Evolutionary conservation across 2,329 filamentous ascomycete species (phyloP), one percentile per base, ranked within the genome.

Genomic region (Fonsecaea pedrosoi): DNA sequence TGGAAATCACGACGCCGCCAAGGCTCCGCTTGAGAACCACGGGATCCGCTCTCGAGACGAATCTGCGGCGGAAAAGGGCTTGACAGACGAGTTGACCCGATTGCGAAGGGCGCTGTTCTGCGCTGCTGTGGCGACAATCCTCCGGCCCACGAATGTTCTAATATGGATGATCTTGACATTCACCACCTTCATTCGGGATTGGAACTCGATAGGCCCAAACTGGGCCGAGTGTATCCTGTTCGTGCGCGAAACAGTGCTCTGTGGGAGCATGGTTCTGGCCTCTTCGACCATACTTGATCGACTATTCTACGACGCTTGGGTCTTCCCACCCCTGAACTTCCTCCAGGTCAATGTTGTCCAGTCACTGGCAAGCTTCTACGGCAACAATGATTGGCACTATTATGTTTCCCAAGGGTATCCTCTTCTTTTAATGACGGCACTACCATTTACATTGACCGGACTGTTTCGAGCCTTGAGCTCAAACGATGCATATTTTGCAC

Each of bases 331-430:
- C 0, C 86, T 94, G 69, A 89, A 90, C 64, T 98, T 93, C 81
- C 84, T 98, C 65, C 87, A 94, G 75, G 94, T 97, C 83, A 99
- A 99, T 80, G 84, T 99, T 63, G 87, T 89, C 21, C 90, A 96
- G 77, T 91, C 91, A 7, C 84, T 99, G 5, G 92, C 95, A 32
- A 87, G 94, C 56, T 98, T 98, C 79, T 99, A 99, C 76, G 95
- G 95, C 25, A 86, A 83, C 56, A 98, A 96, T 78, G 88, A 92
- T 69, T 90, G 90, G 85, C 93, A 97, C 78, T 99, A 98, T 81
- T 99, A 97, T 77, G 79, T 96, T 35, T 90, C 91, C 0, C 94
- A 99, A 79, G 95, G 93, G 4, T 84, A 97, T 32, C 94, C 95
- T 1, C 85, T 98, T 0, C 86, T 97, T 4, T 89, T 95, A 37